These are phyloP conservation scores for Trichosporon sp. DNA, from an alignment of 1,284 basidiomycete genomes.

Conservation along the genomic window DNA sequence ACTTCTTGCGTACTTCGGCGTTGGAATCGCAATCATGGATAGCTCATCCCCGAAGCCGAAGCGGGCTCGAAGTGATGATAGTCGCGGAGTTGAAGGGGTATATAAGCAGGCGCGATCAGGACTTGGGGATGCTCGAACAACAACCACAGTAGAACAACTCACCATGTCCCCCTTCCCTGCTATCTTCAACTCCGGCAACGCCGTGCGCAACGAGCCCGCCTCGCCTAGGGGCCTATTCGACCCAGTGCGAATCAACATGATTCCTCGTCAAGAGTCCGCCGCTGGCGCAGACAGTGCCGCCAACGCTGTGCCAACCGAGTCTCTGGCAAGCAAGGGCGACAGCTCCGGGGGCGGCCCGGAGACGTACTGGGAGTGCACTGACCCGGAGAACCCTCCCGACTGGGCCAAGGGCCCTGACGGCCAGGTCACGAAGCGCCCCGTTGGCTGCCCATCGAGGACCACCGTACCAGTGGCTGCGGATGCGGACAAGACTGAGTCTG, in stretches of 20 bases:
- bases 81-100: not conserved
- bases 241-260: not conserved
- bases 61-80: not conserved
- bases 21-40: not conserved
- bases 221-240: not conserved
- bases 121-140: not conserved
- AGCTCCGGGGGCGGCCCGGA: not conserved
- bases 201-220: not conserved
- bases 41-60: not conserved
- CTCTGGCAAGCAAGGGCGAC: not conserved
- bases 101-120: not conserved
- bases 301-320: not conserved
- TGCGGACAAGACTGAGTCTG: not conserved
- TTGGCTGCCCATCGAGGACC: not conserved
- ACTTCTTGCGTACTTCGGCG: not conserved
- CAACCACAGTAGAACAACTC: not conserved
- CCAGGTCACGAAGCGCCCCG: not conserved
- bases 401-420: conserved; percentile 4
- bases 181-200: not conserved
- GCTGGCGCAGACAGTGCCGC: not conserved
- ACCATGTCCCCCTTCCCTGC: not conserved
- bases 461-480: not conserved
- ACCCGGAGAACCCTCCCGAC: conserved; percentile 3
- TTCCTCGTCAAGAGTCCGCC: not conserved
- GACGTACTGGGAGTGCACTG: conserved; percentile 12